These are phyloP conservation scores for Xerocomellus dryophilus DNA, from an alignment of 768 basidiomycete genomes.

Conservation along the genomic window DNA sequence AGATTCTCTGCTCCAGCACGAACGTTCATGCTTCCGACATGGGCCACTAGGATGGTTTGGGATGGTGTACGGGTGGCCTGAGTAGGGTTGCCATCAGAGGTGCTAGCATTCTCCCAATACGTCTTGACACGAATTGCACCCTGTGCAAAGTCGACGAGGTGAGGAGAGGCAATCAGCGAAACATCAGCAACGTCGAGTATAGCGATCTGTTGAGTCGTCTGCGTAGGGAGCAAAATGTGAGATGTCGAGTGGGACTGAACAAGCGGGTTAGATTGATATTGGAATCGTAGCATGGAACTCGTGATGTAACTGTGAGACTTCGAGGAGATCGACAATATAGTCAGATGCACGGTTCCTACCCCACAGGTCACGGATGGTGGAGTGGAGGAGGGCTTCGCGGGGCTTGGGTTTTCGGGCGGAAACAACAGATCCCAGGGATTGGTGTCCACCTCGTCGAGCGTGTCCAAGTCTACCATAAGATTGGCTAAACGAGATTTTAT, in stretches of 20 bases:
- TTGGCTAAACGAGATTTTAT: slow-evolving; percentile 38
- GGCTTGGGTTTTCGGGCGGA: slow-evolving; percentile 8
- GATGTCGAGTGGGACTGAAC: slow-evolving; percentile 10
- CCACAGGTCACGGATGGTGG: slow-evolving; percentile 15
- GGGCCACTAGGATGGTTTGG: slow-evolving; percentile 39
- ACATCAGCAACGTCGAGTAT: slow-evolving; percentile 41
- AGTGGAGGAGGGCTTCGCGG: slow-evolving; percentile 4
- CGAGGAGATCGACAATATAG: slow-evolving; percentile 19
- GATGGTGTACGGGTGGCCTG: slow-evolving; percentile 7
- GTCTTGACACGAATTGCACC: slow-evolving; percentile 50
- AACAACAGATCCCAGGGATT: slow-evolving; percentile 25
- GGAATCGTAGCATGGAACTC: slow-evolving; percentile 26
- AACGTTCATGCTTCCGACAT: slow-evolving; percentile 46
- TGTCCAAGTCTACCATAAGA: slow-evolving; percentile 45
- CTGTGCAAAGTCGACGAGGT: slow-evolving; percentile 58
- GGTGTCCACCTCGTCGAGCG: slow-evolving; percentile 27
- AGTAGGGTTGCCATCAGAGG: background rate
- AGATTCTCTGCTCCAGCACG: slow-evolving; percentile 71
- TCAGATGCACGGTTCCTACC: slow-evolving; percentile 18
- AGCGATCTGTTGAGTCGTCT: slow-evolving; percentile 19
- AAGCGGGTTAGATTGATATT: slow-evolving; percentile 18
- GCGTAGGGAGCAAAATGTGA: slow-evolving; percentile 13
- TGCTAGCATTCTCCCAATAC: slow-evolving; percentile 23
- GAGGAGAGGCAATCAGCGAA: slow-evolving; percentile 48
- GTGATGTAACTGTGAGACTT: slow-evolving; percentile 24